Evolutionary conservation across 2,329 filamentous ascomycete genomes (phyloP).

Genomic region (Diaporthe batatas): DNA sequence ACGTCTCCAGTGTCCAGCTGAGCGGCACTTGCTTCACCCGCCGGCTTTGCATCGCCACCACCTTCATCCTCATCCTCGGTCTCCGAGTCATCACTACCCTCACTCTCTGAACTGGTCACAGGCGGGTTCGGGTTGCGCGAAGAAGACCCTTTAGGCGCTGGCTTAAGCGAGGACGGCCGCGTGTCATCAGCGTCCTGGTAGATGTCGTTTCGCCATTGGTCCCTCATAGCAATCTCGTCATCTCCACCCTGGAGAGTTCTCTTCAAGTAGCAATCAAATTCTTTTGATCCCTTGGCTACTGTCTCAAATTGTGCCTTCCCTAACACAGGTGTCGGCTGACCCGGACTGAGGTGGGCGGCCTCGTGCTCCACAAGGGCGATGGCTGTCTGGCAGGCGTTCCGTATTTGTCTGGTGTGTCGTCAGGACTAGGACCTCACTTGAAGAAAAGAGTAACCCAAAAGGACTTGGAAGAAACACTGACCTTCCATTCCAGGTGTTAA

Average conservation of each 20-base stretch:
- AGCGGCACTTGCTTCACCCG: background rate
- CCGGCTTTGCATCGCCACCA: background rate
- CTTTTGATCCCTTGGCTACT: slow-evolving; percentile 21
- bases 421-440: background rate
- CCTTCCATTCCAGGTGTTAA: slow-evolving; percentile 32
- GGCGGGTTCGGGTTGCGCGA: background rate
- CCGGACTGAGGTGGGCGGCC: background rate
- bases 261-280: slow-evolving; percentile 26
- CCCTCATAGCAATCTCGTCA: slow-evolving; percentile 27
- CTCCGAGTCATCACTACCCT: slow-evolving; percentile 13
- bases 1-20: background rate
- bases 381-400: slow-evolving; percentile 32
- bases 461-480: background rate
- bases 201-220: slow-evolving; percentile 32
- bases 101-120: slow-evolving; percentile 11
- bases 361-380: slow-evolving; percentile 33
- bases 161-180: slow-evolving; percentile 3
- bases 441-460: background rate
- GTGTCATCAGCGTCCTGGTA: background rate
- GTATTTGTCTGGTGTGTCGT: slow-evolving; percentile 18
- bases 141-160: background rate
- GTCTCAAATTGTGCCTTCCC: slow-evolving; percentile 17
- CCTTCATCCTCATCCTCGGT: background rate
- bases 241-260: slow-evolving; percentile 20
- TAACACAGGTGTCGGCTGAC: slow-evolving; percentile 7